Evolutionary conservation across 805 yeast species (phyloP).

Genomic region (Cephaloascus fragrans): DNA sequence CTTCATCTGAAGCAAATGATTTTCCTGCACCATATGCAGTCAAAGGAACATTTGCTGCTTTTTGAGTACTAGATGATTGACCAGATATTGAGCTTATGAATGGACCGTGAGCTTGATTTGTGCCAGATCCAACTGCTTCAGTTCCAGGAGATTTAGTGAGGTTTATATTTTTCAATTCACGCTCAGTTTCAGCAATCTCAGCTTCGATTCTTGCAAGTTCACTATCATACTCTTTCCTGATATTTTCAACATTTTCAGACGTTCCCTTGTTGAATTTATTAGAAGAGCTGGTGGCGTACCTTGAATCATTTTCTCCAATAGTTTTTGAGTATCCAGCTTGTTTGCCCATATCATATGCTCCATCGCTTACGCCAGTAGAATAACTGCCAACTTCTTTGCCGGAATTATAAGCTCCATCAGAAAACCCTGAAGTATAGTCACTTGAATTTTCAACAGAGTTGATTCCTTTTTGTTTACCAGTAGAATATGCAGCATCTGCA

Average conservation of each 20-base stretch:
- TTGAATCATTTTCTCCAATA: not conserved
- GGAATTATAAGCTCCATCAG: not conserved
- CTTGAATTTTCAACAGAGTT: not conserved
- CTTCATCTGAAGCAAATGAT: too few relatives aligned
- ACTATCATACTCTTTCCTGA: not conserved
- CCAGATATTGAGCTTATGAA: not conserved
- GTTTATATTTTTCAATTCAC: not conserved
- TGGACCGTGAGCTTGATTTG: too few relatives aligned
- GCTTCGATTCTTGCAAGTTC: not conserved
- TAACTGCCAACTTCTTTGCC: not conserved
- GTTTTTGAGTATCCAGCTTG: not conserved
- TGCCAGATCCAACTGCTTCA: not conserved
- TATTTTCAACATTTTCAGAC: not conserved
- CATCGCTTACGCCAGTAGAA: not conserved
- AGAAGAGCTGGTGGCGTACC: not conserved
- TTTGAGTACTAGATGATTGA: not conserved
- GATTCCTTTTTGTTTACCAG: not conserved
- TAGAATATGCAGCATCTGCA: not conserved
- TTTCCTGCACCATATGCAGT: too few relatives aligned
- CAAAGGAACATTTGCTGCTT: not conserved
- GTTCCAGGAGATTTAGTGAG: not conserved
- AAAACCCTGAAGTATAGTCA: not conserved
- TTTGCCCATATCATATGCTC: not conserved
- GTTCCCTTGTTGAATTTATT: too few relatives aligned
- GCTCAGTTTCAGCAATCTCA: not conserved